Evolutionary conservation across 768 basidiomycete genomes (phyloP), one percentile per base, ranked within the genome.

Genomic region (Cystobasidium ongulense): DNA sequence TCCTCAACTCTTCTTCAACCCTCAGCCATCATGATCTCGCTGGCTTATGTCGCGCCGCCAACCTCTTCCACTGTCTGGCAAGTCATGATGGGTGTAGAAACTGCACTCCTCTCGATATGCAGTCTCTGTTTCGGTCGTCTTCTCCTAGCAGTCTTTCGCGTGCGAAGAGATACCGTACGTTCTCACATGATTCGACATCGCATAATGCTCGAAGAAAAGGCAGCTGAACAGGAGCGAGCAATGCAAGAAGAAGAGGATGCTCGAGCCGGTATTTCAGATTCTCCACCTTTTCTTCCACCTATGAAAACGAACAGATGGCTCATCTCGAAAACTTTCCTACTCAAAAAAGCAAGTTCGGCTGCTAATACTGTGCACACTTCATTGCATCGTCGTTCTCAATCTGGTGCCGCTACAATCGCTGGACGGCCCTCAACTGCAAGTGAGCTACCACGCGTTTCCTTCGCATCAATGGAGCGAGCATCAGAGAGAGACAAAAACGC

Each of bases 71-170:
- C 68, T 11, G 68, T 71, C 35, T 71, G 68, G 68, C 50, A 54
- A 27, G 68, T 71, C 35, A 33, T 71, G 35, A 54, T 59, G 68
- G 68, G 7, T 21, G 53, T 59, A 15, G 53, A 57, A 54, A 38
- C 54, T 3, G 52, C 39, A 15, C 68, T 71, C 17, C 68, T 71
- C 8, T 29, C 33, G 4, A 54, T 71, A 4, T 71, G 68, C 54
- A 38, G 23, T 31, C 53, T 57, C 33, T 71, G 68, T 52, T 71
- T 71, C 38, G 68, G 68, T 15, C 11, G 68, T 11, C 68, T 71
- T 1, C 68, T 71, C 23, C 53, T 71, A n/a, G 68, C 68, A 38
- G 68, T 71, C 46, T 71, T 57, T 59, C 68, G 68, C 18, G 68
- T 71, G 1, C 68, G 68, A 2, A 27, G 36, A 27, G 68, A 54